Base-by-base conservation (phyloP, 208 protist species). In the Herpetomonas tarakana region DNA sequence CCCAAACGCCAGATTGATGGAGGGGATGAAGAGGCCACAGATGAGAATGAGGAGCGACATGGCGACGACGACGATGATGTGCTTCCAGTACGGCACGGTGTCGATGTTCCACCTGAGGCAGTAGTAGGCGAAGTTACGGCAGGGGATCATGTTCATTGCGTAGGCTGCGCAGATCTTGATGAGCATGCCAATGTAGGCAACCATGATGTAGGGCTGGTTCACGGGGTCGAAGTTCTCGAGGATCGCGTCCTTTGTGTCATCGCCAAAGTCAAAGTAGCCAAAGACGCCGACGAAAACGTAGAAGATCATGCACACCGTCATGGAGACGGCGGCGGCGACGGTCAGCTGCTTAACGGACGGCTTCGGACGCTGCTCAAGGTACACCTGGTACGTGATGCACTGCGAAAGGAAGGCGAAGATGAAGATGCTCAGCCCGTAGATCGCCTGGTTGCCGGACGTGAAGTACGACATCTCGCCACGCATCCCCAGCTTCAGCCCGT, bases 341-440 rank as follows among this genome's bases (percentile, higher is more conserved):
- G 83, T 91, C 39, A 94, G 81, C n/a, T 65, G 57, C 21, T 19
- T 16, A n/a, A 78, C 56, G 1, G 72, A 78, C 2, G 76, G 71
- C 12, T 62, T 30, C 26, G 71, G 55, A 6, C 58, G 56, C 76
- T 83, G 70, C 30, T 91, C 82, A 28, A 61, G 71, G 28, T 92
- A 89, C 14, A 92, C 69, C 1, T 58, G 56, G 56, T 69, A 80
- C 0, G 62, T 65, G 60, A 85, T 85, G 1, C 80, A 76, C 52
- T 95, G 89, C 50, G 78, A 93, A 47, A 91, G 35, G 47, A 76
- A 93, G 4, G 78, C 58, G 35, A 95, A 92, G 19, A 90, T 67
- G 57, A 95, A 89, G 38, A 92, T 78, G 21, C 75, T 81, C 24
- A 94, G 28, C 0, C 66, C 79, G 39, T 81, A 58, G 25, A 94